Percentiles rank a stretch among this genome's conserved stretches.
These are phyloP conservation scores for Candida alai DNA, from an alignment of 805 yeast species.

Conservation along the genomic window DNA sequence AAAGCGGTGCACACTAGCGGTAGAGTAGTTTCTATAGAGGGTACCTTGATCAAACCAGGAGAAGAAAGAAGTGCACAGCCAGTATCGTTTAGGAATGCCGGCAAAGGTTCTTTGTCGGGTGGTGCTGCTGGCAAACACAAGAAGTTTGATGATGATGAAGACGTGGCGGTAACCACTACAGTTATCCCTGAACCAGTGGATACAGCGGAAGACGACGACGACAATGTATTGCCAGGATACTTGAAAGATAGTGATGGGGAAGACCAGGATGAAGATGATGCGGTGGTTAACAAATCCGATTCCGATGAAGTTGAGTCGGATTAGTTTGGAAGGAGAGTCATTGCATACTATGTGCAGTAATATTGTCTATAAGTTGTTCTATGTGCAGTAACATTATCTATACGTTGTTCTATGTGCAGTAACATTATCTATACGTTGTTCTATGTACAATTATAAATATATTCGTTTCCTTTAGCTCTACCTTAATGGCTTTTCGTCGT, in stretches of 20 bases:
- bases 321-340: neutral
- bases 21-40: slow-evolving; percentile 79
- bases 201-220: slow-evolving; percentile 9
- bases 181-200: slow-evolving; percentile 16
- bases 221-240: slow-evolving; percentile 10
- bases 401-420: too few relatives aligned
- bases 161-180: slow-evolving; percentile 10
- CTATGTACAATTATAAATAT: too few relatives aligned
- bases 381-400: too few relatives aligned
- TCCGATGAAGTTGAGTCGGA: slow-evolving; percentile 16
- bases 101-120: slow-evolving; percentile 25
- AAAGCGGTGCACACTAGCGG: slow-evolving; percentile 74
- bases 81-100: slow-evolving; percentile 40
- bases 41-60: slow-evolving; percentile 69
- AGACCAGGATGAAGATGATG: slow-evolving; percentile 22
- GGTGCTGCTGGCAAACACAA: slow-evolving; percentile 30
- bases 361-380: too few relatives aligned
- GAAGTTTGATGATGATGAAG: slow-evolving; percentile 39
- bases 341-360: too few relatives aligned
- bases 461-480: too few relatives aligned
- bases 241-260: slow-evolving; percentile 14
- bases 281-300: slow-evolving; percentile 20
- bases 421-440: too few relatives aligned
- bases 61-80: slow-evolving; percentile 53
- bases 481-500: slow-evolving; percentile 21